These are phyloP conservation scores for Pyrenula aspistea DNA, from an alignment of 495 filamentous ascomycete genomes.

Conservation along the genomic window DNA sequence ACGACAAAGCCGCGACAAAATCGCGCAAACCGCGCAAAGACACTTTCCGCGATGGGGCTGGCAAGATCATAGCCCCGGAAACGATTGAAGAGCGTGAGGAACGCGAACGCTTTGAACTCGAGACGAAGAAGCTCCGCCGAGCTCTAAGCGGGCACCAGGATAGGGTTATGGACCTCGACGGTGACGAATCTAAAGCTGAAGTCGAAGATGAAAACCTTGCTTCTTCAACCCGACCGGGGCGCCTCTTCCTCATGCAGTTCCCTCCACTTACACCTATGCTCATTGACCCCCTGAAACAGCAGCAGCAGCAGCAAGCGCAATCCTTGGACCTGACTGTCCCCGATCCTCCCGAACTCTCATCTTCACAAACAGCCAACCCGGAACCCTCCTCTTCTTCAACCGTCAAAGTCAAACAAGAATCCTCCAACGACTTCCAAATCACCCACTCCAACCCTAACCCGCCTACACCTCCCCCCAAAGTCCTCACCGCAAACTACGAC, in stretches of 20 bases:
- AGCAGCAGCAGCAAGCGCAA: slow-evolving; percentile 5
- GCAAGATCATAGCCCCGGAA: slow-evolving; percentile 1
- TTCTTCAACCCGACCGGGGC: slow-evolving; percentile 18
- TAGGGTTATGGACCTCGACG: not conserved
- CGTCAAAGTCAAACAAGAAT: slow-evolving; percentile 20
- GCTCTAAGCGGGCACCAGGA: not conserved
- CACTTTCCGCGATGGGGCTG: slow-evolving; percentile 17
- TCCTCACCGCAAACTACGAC: slow-evolving; percentile 24
- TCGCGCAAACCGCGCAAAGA: not conserved
- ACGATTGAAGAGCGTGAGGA: slow-evolving; percentile 5
- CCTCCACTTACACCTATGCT: slow-evolving; percentile 42
- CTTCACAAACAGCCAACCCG: slow-evolving; percentile 1
- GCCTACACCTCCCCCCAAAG: slow-evolving; percentile 9
- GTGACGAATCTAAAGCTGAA: not conserved
- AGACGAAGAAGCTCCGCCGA: slow-evolving; percentile 4
- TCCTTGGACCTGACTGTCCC: slow-evolving; percentile 3
- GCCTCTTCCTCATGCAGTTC: slow-evolving; percentile 43
- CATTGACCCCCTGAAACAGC: slow-evolving; percentile 14
- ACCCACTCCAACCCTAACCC: slow-evolving; percentile 2
- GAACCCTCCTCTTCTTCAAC: slow-evolving; percentile 18
- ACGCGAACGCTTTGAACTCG: slow-evolving; percentile 3
- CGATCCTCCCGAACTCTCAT: slow-evolving; percentile 1
- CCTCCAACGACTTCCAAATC: slow-evolving; percentile 15
- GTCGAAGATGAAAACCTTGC: slow-evolving; percentile 7
- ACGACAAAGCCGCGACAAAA: not conserved